Percentiles rank a stretch among this genome's conserved stretches.
Evolutionary conservation across 1,284 basidiomycete genomes (phyloP).

Genomic region (Polyporus tsugae): DNA sequence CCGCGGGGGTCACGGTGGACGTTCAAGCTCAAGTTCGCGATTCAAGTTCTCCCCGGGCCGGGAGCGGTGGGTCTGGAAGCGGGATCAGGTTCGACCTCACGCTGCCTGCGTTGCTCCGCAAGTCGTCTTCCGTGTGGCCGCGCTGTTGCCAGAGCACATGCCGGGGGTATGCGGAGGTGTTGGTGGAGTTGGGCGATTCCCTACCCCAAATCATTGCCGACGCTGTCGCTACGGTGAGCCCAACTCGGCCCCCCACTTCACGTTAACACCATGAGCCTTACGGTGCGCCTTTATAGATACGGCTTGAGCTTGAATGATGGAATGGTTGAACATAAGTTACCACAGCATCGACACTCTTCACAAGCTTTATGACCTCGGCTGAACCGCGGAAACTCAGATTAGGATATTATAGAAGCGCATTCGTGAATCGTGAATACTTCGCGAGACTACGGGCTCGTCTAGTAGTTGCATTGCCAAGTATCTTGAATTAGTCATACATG

Average conservation of each 20-base stretch:
- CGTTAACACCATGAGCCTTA: neutral
- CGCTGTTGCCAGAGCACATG: neutral
- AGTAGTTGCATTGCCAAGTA: conserved; percentile 3
- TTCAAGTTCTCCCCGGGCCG: too few species aligned
- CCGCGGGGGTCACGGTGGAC: too few species aligned
- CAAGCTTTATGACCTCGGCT: too few species aligned
- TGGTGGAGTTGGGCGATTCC: neutral
- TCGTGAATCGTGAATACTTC: too few species aligned
- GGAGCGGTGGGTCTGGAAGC: too few species aligned
- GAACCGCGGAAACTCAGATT: too few species aligned
- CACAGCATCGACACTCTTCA: too few species aligned
- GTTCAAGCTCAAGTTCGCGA: too few species aligned
- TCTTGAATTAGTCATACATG: conserved; percentile 8
- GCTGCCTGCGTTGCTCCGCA: neutral
- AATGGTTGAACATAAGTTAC: too few species aligned
- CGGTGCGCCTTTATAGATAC: neutral
- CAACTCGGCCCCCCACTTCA: neutral
- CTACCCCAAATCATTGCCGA: conserved; percentile 1
- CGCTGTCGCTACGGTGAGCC: conserved; percentile 4
- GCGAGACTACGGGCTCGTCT: neutral
- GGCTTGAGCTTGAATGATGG: neutral
- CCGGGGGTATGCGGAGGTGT: too few species aligned
- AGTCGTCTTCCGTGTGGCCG: neutral
- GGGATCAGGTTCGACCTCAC: neutral
- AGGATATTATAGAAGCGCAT: too few species aligned